phyloP scores from a whole-genome alignment of 768 basidiomycete species.

The Pluteus cervinus region DNA sequence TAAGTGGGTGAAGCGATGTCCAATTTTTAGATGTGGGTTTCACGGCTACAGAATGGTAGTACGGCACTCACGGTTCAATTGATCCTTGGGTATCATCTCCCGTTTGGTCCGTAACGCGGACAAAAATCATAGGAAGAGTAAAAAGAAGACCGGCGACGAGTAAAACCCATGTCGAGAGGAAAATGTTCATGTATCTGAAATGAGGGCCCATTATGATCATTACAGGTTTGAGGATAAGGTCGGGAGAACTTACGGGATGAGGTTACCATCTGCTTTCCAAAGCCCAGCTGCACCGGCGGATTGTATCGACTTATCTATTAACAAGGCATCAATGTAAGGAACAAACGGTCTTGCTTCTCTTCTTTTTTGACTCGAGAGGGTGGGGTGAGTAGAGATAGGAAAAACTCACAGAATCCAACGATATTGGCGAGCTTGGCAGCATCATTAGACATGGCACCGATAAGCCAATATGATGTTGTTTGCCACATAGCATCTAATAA shows the following conservation, averaged over 20 bases:
- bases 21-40: no score
- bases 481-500: slow-evolving; percentile 83
- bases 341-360: neutral
- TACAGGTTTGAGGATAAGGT: no score
- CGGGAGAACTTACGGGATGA: slow-evolving; percentile 43
- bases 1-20: no score
- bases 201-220: neutral
- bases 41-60: no score
- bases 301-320: slow-evolving; percentile 63
- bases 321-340: neutral
- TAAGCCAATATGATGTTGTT: slow-evolving; percentile 73
- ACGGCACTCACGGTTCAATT: no score
- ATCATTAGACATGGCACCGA: slow-evolving; percentile 83
- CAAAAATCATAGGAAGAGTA: slow-evolving; percentile 68
- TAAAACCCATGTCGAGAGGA: slow-evolving; percentile 66
- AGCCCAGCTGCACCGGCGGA: slow-evolving; percentile 68
- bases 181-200: slow-evolving; percentile 62
- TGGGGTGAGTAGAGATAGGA: no score
- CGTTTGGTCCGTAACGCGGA: slow-evolving; percentile 63
- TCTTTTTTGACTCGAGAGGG: no score
- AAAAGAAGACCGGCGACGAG: slow-evolving; percentile 58
- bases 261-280: slow-evolving; percentile 67
- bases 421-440: slow-evolving; percentile 74
- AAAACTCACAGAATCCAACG: slow-evolving; percentile 67
- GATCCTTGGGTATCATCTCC: no score